Conservation (phyloP, 2,329 filamentous ascomycete species). For the Talaromyces atroroseus region DNA sequence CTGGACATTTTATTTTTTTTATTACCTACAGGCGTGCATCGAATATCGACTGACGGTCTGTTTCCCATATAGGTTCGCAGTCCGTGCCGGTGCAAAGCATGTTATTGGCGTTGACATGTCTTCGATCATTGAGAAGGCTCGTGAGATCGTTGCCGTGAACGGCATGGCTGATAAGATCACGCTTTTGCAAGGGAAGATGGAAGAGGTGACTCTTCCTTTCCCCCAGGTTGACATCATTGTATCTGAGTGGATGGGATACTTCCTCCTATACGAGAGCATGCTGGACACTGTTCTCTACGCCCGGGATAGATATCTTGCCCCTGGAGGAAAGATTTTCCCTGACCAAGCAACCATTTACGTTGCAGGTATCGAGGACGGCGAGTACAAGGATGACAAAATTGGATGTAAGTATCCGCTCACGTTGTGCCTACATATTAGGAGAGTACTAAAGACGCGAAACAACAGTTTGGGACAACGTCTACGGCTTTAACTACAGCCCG, state of each 20-base stretch:
- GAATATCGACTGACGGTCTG: background rate
- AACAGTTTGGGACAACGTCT: slow-evolving; percentile 99
- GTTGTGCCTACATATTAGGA: background rate
- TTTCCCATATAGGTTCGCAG: slow-evolving; percentile 71
- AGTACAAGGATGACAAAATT: slow-evolving; percentile 99
- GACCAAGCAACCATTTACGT: slow-evolving; percentile 98
- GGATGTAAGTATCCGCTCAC: slow-evolving; percentile 65
- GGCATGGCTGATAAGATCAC: slow-evolving; percentile 95
- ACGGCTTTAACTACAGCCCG: slow-evolving; percentile 93
- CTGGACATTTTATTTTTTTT: background rate
- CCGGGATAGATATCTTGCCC: slow-evolving; percentile 80
- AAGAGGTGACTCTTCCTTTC: slow-evolving; percentile 89
- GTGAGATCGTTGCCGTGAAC: slow-evolving; percentile 88
- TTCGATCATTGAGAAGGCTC: slow-evolving; percentile 97
- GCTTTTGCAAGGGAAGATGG: slow-evolving; percentile 98
- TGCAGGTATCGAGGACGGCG: slow-evolving; percentile 94
- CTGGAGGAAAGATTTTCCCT: slow-evolving; percentile 91
- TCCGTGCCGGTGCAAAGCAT: slow-evolving; percentile 92
- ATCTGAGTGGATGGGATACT: slow-evolving; percentile 99
- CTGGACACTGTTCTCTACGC: slow-evolving; percentile 96
- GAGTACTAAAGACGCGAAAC: slow-evolving; percentile 20
- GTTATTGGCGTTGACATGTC: slow-evolving; percentile 99
- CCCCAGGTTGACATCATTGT: slow-evolving; percentile 99
- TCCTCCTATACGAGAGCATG: slow-evolving; percentile 98
- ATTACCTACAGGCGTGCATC: background rate